Percentiles rank a stretch among this genome's conserved stretches.
Conservation (phyloP, 2,329 filamentous ascomycete species). For the Didymella pinodella region DNA sequence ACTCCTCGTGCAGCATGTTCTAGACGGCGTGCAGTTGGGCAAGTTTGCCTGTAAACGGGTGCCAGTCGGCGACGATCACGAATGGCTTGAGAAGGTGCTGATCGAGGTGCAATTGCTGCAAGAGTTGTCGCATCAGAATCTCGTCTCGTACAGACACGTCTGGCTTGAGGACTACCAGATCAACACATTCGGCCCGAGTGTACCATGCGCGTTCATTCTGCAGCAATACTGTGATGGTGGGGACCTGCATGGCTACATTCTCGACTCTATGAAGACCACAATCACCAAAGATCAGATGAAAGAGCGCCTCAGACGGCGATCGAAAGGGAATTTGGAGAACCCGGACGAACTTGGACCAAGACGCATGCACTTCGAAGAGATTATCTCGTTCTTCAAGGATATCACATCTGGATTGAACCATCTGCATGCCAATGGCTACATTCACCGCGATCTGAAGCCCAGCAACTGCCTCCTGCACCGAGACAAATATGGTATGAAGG, state of each 20-base stretch:
- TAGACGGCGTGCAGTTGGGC: conserved; percentile 87
- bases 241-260: conserved; percentile 85
- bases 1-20: conserved; percentile 87
- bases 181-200: conserved; percentile 83
- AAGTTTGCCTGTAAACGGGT: conserved; percentile 97
- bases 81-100: conserved; percentile 93
- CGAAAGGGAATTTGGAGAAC: conserved; percentile 76
- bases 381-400: conserved; percentile 95
- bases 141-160: conserved; percentile 96
- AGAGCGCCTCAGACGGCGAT: conserved; percentile 81
- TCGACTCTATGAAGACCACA: conserved; percentile 69
- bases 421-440: conserved; percentile 88
- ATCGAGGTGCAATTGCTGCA: conserved; percentile 93
- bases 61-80: conserved; percentile 89
- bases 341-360: conserved; percentile 62
- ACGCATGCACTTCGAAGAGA: conserved; percentile 81
- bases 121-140: conserved; percentile 89
- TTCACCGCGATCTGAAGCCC: conserved; percentile 94
- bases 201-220: conserved; percentile 94
- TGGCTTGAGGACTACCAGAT: conserved; percentile 92
- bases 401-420: conserved; percentile 92
- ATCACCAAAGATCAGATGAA: conserved; percentile 85
- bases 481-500: conserved; percentile 73
- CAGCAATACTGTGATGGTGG: conserved; percentile 97
- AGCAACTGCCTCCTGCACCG: conserved; percentile 91